These are phyloP conservation scores for Lachancea cidri DNA, from an alignment of 805 yeast species.

Conservation along the genomic window DNA sequence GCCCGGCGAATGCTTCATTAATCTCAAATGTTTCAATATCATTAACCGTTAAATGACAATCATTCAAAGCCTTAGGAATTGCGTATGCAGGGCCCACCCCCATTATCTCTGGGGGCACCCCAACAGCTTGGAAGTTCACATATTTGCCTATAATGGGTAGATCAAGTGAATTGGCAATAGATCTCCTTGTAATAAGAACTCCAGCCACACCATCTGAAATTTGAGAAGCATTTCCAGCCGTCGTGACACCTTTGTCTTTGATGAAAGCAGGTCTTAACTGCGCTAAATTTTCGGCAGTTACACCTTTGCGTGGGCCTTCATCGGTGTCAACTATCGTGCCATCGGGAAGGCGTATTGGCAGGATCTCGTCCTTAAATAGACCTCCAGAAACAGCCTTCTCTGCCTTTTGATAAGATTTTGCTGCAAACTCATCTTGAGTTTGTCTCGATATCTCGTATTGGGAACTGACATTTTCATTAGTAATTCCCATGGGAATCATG, in stretches of 20 bases:
- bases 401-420: conserved; percentile 80
- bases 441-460: conserved; percentile 59
- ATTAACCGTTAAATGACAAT: conserved; percentile 50
- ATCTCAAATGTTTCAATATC: conserved; percentile 80
- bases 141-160: conserved; percentile 75
- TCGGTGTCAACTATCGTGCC: conserved; percentile 51
- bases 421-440: conserved; percentile 86
- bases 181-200: conserved; percentile 77
- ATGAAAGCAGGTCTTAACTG: conserved; percentile 85
- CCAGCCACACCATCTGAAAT: conserved; percentile 95
- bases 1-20: conserved; percentile 97
- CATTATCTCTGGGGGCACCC: conserved; percentile 97
- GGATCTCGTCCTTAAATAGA: conserved; percentile 79
- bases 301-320: conserved; percentile 88
- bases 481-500: conserved; percentile 92
- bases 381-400: conserved; percentile 66
- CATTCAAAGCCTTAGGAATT: conserved; percentile 74
- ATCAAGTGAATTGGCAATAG: conserved; percentile 69
- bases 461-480: conserved; percentile 84
- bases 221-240: conserved; percentile 96
- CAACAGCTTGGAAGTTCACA: conserved; percentile 72
- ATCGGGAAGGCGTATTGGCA: conserved; percentile 65
- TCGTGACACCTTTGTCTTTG: conserved; percentile 70
- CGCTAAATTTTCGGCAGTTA: conserved; percentile 67
- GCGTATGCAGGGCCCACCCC: conserved; percentile 98